phyloP scores from a whole-genome alignment of 768 basidiomycete genomes.

The Mycena sanguinolenta region DNA sequence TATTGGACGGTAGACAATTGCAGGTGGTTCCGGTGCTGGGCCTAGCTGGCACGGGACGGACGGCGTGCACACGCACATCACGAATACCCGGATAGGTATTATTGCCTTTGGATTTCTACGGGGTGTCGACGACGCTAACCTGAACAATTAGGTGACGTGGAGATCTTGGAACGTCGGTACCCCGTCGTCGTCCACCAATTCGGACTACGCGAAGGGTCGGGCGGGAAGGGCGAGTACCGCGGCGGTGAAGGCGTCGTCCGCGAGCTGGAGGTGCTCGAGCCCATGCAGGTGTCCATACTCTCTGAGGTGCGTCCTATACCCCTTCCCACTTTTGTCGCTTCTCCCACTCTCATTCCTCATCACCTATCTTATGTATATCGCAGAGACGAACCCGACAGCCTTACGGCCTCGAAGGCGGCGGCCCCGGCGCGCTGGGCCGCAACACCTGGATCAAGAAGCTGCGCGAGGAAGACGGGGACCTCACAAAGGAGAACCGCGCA shows the following conservation, averaged over 20 bases:
- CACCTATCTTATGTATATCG: neutral
- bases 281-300: constrained; percentile 89
- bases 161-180: constrained; percentile 93
- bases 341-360: neutral
- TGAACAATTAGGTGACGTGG: constrained; percentile 72
- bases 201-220: constrained; percentile 77
- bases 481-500: constrained; percentile 54
- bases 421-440: constrained; percentile 74
- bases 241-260: constrained; percentile 91
- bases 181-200: constrained; percentile 92
- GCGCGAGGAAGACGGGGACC: constrained; percentile 77
- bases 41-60: constrained; percentile 92
- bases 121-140: neutral
- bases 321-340: neutral
- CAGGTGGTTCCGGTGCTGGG: constrained; percentile 94
- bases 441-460: constrained; percentile 91
- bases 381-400: constrained; percentile 89
- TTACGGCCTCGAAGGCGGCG: constrained; percentile 89
- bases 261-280: constrained; percentile 85
- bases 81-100: constrained; percentile 85
- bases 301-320: constrained; percentile 80
- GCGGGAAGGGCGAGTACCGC: constrained; percentile 76
- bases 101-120: neutral
- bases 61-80: constrained; percentile 94
- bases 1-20: constrained; percentile 76